Base-by-base conservation (phyloP, 225 moss, liverwort and hornwort species). In the Rhytidiadelphus loreus region DNA sequence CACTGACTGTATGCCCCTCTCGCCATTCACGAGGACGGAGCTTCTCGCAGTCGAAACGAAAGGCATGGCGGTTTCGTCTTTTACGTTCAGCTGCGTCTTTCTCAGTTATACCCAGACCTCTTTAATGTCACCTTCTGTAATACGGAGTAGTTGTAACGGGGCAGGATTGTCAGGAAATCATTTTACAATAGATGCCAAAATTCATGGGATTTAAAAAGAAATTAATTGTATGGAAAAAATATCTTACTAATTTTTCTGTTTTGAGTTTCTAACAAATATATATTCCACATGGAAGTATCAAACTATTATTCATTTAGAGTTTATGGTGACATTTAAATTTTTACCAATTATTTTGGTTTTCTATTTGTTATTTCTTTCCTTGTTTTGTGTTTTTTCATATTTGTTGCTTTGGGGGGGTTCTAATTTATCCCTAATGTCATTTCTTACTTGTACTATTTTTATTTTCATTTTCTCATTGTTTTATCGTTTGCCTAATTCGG, bases 271-370 rank as follows among this genome's bases (percentile, higher is more conserved):
- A 53, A 3, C 3, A 13, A 37, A 24, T 53, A 37, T 53, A 4
- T 37, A 37, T 16, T 37, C 2, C 6, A 33, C 0, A 22, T 0
- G 8, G 13, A 77, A 37, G 37, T 77, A 15, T 37, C 1, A 1
- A 37, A 77, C 24, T 37, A 37, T 15, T 77, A 14, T 3, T 53
- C 15, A 77, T 55, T 77, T 24, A 37, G 2, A 35, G 8, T 55
- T 53, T 24, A 24, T 6, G 35, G 8, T 13, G 3, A 7, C 4
- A 55, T 37, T 37, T 37, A 5, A 37, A 55, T 1, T 24, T 35
- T 37, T 35, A 24, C 55, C 9, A 53, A 22, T 35, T n/a, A n/a
- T n/a, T n/a, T n/a, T n/a, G n/a, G n/a, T n/a, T n/a, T n/a, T n/a
- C n/a, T n/a, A n/a, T n/a, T n/a, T n/a, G n/a, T n/a, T n/a, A n/a